These are phyloP conservation scores for Macrocystidia cucumis DNA, from an alignment of 1,284 basidiomycete species.

Conservation along the genomic window DNA sequence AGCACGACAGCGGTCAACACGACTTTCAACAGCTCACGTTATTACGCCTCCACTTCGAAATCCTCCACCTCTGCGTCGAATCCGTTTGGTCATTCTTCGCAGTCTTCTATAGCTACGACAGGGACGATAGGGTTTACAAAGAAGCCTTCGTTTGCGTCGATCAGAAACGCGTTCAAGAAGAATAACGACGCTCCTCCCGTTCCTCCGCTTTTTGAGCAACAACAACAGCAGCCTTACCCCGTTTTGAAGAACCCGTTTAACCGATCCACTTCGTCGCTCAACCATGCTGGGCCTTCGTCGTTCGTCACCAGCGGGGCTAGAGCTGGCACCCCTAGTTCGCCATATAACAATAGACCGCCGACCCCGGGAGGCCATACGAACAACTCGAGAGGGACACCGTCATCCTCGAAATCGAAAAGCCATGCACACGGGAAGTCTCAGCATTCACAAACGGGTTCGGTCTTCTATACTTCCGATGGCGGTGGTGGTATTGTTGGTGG, in stretches of 20 bases:
- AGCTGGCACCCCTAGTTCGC: constrained; percentile 28
- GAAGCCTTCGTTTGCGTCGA: constrained; percentile 80
- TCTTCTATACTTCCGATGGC: constrained; percentile 59
- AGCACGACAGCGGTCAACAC: no score
- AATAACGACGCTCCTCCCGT: constrained; percentile 56
- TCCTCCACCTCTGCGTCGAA: constrained; percentile 21
- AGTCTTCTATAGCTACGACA: constrained; percentile 56
- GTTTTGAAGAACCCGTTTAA: constrained; percentile 74
- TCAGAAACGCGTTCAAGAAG: constrained; percentile 86
- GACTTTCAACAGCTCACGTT: no score
- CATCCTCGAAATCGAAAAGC: constrained; percentile 37
- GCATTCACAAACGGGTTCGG: constrained; percentile 66
- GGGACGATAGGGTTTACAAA: constrained; percentile 53
- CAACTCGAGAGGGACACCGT: constrained; percentile 31
- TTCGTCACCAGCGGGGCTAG: no score
- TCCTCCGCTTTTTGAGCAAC: no score
- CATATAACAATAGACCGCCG: constrained; percentile 45
- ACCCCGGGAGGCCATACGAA: constrained; percentile 44
- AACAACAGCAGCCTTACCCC: constrained; percentile 60
- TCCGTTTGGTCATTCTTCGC: constrained; percentile 60
- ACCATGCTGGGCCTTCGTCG: constrained; percentile 22
- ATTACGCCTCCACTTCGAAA: constrained; percentile 17
- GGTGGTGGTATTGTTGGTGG: no score
- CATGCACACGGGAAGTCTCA: constrained; percentile 58
- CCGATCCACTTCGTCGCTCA: constrained; percentile 68